Percentiles rank a stretch among this genome's conserved stretches.
These are phyloP conservation scores for Coniosporium tulheliwenetii DNA, from an alignment of 2,329 filamentous ascomycete genomes.

Conservation along the genomic window DNA sequence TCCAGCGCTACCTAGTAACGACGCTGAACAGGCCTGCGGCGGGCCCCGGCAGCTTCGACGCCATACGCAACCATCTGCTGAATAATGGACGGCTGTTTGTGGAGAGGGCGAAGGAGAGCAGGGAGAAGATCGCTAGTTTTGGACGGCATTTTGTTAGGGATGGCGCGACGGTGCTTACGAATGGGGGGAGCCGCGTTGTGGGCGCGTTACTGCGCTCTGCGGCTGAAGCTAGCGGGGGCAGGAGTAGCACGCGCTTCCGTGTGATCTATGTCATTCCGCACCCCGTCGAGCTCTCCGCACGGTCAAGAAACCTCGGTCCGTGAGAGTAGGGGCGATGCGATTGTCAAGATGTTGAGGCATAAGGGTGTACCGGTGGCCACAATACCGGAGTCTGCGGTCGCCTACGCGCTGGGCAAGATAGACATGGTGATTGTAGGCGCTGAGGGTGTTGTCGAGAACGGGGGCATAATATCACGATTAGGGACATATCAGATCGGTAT, in stretches of 20 bases:
- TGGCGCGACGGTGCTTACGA: conserved; percentile 71
- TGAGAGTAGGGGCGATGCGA: conserved; percentile 37
- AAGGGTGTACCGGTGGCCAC: conserved; percentile 71
- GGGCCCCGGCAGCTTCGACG: conserved; percentile 57
- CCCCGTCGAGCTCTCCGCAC: not conserved
- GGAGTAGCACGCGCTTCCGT: conserved; percentile 53
- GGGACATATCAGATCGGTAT: conserved; percentile 77
- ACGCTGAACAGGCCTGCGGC: conserved; percentile 40
- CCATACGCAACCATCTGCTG: conserved; percentile 68
- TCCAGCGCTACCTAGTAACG: conserved; percentile 82
- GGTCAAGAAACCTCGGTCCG: conserved; percentile 8
- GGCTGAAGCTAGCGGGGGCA: conserved; percentile 42
- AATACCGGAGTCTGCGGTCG: conserved; percentile 60
- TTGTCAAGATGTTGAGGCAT: conserved; percentile 54
- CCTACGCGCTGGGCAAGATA: conserved; percentile 63
- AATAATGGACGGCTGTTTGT: conserved; percentile 80
- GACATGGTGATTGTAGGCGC: conserved; percentile 51
- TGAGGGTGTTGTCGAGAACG: conserved; percentile 87
- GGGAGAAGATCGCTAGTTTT: conserved; percentile 67
- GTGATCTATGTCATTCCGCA: conserved; percentile 52
- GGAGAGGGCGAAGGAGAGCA: conserved; percentile 66
- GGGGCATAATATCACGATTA: conserved; percentile 78
- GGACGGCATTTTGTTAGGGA: conserved; percentile 67
- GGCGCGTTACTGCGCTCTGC: conserved; percentile 61
- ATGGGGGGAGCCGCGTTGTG: conserved; percentile 76